Percentiles rank a stretch among this genome's conserved stretches.
Conservation (phyloP, 1,284 basidiomycete genomes). For the Ustilago cynodontis region DNA sequence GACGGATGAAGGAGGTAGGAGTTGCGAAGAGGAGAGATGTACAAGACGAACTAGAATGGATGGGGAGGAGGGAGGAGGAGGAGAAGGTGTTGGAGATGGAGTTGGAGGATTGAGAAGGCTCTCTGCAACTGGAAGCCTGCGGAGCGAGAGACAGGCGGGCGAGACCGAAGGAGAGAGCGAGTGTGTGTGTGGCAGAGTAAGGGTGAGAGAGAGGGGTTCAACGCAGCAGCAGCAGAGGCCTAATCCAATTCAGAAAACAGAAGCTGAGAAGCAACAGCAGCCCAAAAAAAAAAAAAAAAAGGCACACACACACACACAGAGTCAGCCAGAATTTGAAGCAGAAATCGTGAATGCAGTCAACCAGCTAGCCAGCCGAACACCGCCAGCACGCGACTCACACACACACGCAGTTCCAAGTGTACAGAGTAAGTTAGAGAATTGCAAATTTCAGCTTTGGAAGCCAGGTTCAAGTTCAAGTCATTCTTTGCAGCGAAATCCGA, state of each 20-base stretch:
- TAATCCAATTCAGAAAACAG: too few species aligned
- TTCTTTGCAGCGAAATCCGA: neutral
- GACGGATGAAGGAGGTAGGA: slow-evolving; percentile 17
- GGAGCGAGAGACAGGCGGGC: slow-evolving; percentile 13
- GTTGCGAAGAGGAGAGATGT: slow-evolving; percentile 22
- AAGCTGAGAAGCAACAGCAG: too few species aligned
- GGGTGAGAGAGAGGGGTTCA: slow-evolving; percentile 25
- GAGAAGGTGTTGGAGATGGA: slow-evolving; percentile 3
- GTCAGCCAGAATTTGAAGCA: neutral
- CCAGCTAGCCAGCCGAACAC: neutral
- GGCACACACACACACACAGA: neutral
- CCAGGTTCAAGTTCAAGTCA: neutral
- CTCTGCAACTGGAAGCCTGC: slow-evolving; percentile 16
- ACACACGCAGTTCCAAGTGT: slow-evolving; percentile 3
- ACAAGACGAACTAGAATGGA: neutral
- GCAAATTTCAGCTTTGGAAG: neutral
- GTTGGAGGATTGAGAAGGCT: slow-evolving; percentile 1
- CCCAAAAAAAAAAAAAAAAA: too few species aligned
- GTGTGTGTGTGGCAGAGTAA: too few species aligned
- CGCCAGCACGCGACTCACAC: slow-evolving; percentile 4
- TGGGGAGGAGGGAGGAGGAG: slow-evolving; percentile 4
- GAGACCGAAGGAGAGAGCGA: slow-evolving; percentile 2
- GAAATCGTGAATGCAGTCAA: neutral
- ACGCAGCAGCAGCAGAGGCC: slow-evolving; percentile 19
- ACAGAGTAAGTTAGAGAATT: neutral